Evolutionary conservation across 179 eudicot genomes (phyloP).

Genomic region (Heliamphora pulchella): DNA sequence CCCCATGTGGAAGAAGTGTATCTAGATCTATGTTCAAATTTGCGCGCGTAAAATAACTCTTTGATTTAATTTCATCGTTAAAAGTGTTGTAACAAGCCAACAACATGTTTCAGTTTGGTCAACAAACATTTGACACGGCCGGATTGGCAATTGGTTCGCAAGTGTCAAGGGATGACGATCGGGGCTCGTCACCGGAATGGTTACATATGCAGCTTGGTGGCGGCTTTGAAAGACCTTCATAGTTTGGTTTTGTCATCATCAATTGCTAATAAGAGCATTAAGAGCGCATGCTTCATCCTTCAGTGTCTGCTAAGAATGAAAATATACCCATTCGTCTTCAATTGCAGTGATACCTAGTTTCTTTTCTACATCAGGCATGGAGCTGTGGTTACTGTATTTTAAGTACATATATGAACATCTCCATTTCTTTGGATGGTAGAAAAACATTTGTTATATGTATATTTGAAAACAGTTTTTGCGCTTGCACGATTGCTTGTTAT

Average conservation of each 20-base stretch:
- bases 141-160: conserved; percentile 60
- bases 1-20: too few species aligned
- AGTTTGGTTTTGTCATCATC: conserved; percentile 19
- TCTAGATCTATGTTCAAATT: not conserved
- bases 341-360: not conserved
- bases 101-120: conserved; percentile 52
- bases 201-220: conserved; percentile 95
- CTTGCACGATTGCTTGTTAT: too few species aligned
- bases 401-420: conserved; percentile 8
- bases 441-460: too few species aligned
- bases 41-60: not conserved
- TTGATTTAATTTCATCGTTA: not conserved
- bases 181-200: conserved; percentile 90
- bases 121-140: conserved; percentile 58
- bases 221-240: conserved; percentile 63
- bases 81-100: not conserved
- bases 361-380: conserved; percentile 12
- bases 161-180: conserved; percentile 52
- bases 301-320: conserved; percentile 2
- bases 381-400: not conserved
- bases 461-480: too few species aligned
- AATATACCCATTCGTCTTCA: conserved; percentile 15
- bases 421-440: not conserved
- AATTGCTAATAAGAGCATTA: conserved; percentile 31
- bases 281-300: conserved; percentile 17